Base-by-base conservation (phyloP, 495 filamentous ascomycete genomes). In the Penicillium malachiteum region DNA sequence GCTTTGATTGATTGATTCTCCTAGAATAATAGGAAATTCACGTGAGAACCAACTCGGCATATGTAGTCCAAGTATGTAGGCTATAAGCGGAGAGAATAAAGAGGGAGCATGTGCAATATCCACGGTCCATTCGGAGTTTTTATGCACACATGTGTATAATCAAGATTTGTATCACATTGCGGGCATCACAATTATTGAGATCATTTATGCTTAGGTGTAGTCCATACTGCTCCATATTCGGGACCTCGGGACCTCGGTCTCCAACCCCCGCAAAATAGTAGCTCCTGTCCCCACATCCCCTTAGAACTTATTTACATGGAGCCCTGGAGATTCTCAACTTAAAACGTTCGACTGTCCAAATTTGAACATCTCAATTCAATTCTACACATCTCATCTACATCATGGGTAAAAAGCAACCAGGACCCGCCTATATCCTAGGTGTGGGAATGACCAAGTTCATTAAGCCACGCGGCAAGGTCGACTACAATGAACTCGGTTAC, bases 401-500 rank as follows among this genome's bases (percentile, higher is more conserved):
- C 30, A 83, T 83, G 80, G 75, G 68, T 45, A 81, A 78, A 57
- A 81, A 78, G 63, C 64, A 71, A 69, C 60, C 68, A 31, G 68
- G 71, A 35, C 83, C 81, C 56, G 81, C 82, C 78, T 97, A 96
- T 78, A 90, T 97, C 68, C 84, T 97, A 34, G 93, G 93, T 75
- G 93, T 97, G 60, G 93, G 93, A 71, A 92, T 97, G 87, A 98
- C 94, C 75, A 95, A 95, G 73, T 98, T 98, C 82, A 90, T 96
- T 81, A 98, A 97, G 79, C 94, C 94, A 3, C 83, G 93, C 18
- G 91, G 92, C 66, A 92, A 94, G 72, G 89, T 79, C 52, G 73
- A 78, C 55, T 74, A 76, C 55, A 66, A 76, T 68, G 73, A 96
- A 69, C 83, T 97, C 7, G 94, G 94, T 50, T 96, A 91, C 70